Conservation (phyloP, 768 basidiomycete species). For the Russula griseocarnosa region DNA sequence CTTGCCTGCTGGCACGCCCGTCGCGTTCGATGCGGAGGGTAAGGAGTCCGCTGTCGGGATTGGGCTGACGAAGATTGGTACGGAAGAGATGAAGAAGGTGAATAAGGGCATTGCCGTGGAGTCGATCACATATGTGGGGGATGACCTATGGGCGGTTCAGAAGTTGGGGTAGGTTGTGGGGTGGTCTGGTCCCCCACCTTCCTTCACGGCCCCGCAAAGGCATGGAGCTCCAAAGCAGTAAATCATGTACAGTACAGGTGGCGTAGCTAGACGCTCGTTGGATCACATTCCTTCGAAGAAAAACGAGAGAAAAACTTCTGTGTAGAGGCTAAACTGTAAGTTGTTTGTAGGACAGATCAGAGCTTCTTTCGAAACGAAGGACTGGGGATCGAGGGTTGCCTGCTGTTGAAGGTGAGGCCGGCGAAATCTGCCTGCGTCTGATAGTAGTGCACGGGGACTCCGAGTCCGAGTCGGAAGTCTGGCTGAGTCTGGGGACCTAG, state of each 20-base stretch:
- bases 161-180: constrained; percentile 42
- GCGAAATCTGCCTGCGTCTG: too few relatives aligned
- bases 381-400: background rate
- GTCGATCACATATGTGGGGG: constrained; percentile 78
- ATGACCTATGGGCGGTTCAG: constrained; percentile 77
- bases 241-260: background rate
- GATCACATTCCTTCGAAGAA: background rate
- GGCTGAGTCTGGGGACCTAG: background rate
- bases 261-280: background rate
- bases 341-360: background rate
- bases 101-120: constrained; percentile 93
- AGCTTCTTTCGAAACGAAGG: constrained; percentile 1
- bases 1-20: constrained; percentile 66
- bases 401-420: background rate
- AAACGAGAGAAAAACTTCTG: background rate
- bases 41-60: constrained; percentile 89
- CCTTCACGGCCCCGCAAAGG: too few relatives aligned
- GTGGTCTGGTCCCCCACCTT: too few relatives aligned
- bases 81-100: constrained; percentile 84
- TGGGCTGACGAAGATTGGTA: constrained; percentile 74
- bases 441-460: background rate
- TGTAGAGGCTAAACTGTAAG: constrained; percentile 21
- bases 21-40: constrained; percentile 94
- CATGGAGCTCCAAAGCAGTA: background rate
- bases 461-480: too few relatives aligned